phyloP scores from a whole-genome alignment of 495 filamentous ascomycete species.

The Podospora tetraspora region DNA sequence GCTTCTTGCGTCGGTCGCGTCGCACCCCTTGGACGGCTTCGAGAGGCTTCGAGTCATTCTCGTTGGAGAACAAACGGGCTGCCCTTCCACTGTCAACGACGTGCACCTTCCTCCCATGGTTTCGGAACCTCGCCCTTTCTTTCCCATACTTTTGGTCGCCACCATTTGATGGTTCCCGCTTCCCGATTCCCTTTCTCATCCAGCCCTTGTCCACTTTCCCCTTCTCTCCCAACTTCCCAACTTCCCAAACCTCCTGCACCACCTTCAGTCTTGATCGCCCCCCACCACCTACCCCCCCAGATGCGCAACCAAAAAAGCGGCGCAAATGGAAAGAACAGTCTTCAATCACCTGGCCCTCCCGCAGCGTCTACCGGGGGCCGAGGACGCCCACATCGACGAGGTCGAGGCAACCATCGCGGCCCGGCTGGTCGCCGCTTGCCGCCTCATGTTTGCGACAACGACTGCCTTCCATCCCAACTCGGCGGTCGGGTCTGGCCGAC shows the following conservation, averaged over 20 bases:
- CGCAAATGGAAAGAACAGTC: conserved; percentile 15
- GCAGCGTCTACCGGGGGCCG: conserved; percentile 39
- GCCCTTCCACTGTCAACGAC: background rate
- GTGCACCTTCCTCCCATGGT: background rate
- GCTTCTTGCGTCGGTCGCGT: background rate
- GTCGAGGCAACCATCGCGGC: conserved; percentile 35
- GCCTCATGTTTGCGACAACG: conserved; percentile 15
- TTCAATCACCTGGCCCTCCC: conserved; percentile 45
- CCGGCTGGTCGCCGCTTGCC: conserved; percentile 34
- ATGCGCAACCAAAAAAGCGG: background rate
- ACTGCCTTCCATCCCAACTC: conserved; percentile 24
- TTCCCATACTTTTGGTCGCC: background rate
- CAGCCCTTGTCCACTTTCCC: background rate
- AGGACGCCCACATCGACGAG: conserved; percentile 35
- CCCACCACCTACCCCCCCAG: background rate
- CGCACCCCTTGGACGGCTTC: background rate
- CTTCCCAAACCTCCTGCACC: background rate
- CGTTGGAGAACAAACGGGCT: background rate
- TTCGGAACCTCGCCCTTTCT: too few relatives aligned
- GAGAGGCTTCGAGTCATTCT: background rate
- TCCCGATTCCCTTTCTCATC: background rate
- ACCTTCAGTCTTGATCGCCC: background rate
- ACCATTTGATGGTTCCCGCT: background rate
- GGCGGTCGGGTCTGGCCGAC: conserved; percentile 6
- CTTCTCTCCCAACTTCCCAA: background rate